Base-by-base conservation (phyloP, 352 stramenopile species). In the Phytophthora aleatoria region DNA sequence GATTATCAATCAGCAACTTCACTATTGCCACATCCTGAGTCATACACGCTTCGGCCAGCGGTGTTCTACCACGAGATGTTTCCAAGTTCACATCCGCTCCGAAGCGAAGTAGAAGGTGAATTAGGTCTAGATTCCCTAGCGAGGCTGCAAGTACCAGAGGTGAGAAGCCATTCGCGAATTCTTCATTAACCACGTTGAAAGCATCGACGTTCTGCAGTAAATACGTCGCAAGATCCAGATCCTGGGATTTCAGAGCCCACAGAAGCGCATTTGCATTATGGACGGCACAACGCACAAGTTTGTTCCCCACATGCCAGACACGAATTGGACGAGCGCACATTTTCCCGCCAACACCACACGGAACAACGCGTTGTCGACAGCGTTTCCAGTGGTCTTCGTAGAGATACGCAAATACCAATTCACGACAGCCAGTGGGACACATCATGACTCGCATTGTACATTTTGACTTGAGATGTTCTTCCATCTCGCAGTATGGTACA, bases 81-180 rank as follows among this genome's bases (percentile, higher is more conserved):
- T 92, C 86, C 0, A 76, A 30, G 50, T 93, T 92, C 2, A 91
- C 82, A 47, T 92, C 76, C 0, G 82, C 86, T n/a, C 84, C 84
- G 28, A 79, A 85, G 0, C 81, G 77, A 12, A 93, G 56, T 20
- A 94, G 43, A 15, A 84, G 47, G 52, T 91, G 83, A 13, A 79
- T 51, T 8, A 90, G 50, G 11, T 78, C 69, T 0, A 87, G n/a
- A 31, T 81, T 68, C 0, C 71, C 74, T 20, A 92, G 45, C 11
- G 79, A 78, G 30, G 71, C 64, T 1, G 83, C 82, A 4, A 89
- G 68, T 7, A 68, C 53, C n/a, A 94, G 45, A 7, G 86, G 79
- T 2, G 79, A 76, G 59, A 90, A 92, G 0, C 86, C 86, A 43
- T 89, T 92, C 1, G 72, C 55, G 36, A 89, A 92, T 58, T 94